Evolutionary conservation across 2,329 filamentous ascomycete species (phyloP).

Genomic region (Uncinocarpus reesii): DNA sequence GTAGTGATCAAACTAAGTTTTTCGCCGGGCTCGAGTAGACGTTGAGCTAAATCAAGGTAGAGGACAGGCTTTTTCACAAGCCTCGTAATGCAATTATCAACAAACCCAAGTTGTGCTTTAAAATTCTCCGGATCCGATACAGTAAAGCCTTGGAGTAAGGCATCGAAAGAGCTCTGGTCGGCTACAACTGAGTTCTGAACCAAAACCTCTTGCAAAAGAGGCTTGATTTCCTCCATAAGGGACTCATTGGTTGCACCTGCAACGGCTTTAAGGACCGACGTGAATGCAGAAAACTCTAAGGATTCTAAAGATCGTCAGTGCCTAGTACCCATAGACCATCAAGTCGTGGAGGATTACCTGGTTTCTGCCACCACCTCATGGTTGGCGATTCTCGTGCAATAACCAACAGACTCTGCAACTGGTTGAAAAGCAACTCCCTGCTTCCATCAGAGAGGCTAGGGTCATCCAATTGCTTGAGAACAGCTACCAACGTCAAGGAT

Average conservation of each 20-base stretch:
- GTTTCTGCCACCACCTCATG: slow-evolving; percentile 83
- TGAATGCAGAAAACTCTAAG: slow-evolving; percentile 36
- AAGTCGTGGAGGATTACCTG: slow-evolving; percentile 31
- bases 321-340: background rate
- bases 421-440: slow-evolving; percentile 53
- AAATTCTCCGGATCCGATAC: slow-evolving; percentile 25
- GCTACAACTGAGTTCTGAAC: slow-evolving; percentile 31
- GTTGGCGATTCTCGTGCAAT: slow-evolving; percentile 71
- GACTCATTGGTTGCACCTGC: slow-evolving; percentile 24
- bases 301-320: slow-evolving; percentile 20
- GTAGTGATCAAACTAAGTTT: slow-evolving; percentile 56
- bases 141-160: slow-evolving; percentile 32
- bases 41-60: slow-evolving; percentile 50
- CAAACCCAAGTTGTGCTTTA: slow-evolving; percentile 52
- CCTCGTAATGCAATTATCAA: slow-evolving; percentile 73
- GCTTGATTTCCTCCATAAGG: slow-evolving; percentile 27
- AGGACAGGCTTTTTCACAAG: slow-evolving; percentile 71
- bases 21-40: slow-evolving; percentile 25
- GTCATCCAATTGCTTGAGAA: slow-evolving; percentile 53
- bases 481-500: slow-evolving; percentile 61
- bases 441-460: slow-evolving; percentile 38
- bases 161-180: slow-evolving; percentile 27
- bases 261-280: slow-evolving; percentile 33
- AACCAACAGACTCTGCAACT: slow-evolving; percentile 69
- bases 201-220: slow-evolving; percentile 28